Conservation (phyloP, 495 filamentous ascomycete genomes). For the Penicillium dipodomyicola region DNA sequence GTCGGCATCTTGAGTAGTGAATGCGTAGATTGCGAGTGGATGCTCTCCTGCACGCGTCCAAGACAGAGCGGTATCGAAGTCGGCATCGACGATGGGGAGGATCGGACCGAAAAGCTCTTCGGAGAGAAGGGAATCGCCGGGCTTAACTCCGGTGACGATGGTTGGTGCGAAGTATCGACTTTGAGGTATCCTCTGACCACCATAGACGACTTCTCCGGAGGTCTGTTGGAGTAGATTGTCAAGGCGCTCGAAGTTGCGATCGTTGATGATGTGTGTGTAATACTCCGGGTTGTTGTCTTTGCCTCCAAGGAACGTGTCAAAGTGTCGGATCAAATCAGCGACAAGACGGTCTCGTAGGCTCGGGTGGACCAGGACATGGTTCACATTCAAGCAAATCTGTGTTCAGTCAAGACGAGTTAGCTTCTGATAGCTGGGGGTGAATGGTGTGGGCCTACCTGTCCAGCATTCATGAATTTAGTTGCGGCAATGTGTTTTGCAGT, state of each 20-base stretch:
- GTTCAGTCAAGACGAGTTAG: background rate
- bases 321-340: conserved; percentile 56
- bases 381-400: conserved; percentile 72
- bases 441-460: conserved; percentile 48
- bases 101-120: conserved; percentile 87
- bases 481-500: conserved; percentile 75
- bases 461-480: conserved; percentile 75
- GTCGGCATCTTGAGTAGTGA: conserved; percentile 64
- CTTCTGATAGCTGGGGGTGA: too few species aligned
- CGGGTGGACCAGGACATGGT: conserved; percentile 76
- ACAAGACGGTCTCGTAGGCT: conserved; percentile 65
- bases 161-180: conserved; percentile 77
- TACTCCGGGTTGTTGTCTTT: conserved; percentile 63
- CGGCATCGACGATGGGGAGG: conserved; percentile 66
- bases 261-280: conserved; percentile 68
- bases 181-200: conserved; percentile 63
- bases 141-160: conserved; percentile 64
- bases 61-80: conserved; percentile 68
- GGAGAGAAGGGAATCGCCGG: conserved; percentile 64
- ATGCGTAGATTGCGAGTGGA: conserved; percentile 68
- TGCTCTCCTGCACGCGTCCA: conserved; percentile 63
- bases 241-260: conserved; percentile 70
- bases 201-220: conserved; percentile 71
- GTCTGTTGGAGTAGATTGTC: conserved; percentile 72
- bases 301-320: conserved; percentile 65